phyloP scores from a whole-genome alignment of 2,329 filamentous ascomycete genomes.

The Hymenoscyphus repandus region DNA sequence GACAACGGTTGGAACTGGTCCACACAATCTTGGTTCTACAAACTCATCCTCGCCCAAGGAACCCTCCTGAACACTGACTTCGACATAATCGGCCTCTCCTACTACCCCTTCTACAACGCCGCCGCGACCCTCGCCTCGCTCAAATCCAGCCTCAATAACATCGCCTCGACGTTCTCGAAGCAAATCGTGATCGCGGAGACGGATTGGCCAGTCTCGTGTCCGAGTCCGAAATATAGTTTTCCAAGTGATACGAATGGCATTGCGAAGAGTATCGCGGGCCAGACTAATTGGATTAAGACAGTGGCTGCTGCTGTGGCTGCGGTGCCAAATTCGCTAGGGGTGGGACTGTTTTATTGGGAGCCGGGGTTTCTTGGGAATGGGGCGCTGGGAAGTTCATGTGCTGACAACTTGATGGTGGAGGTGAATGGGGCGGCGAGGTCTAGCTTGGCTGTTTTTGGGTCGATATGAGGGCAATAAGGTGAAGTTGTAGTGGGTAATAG shows the following conservation, averaged over 20 bases:
- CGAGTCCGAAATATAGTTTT: slow-evolving; percentile 51
- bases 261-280: slow-evolving; percentile 58
- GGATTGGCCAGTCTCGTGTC: slow-evolving; percentile 63
- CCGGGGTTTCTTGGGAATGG: slow-evolving; percentile 65
- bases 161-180: slow-evolving; percentile 59
- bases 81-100: slow-evolving; percentile 68
- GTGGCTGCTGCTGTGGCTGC: slow-evolving; percentile 51
- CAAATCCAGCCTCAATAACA: slow-evolving; percentile 48
- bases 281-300: slow-evolving; percentile 54
- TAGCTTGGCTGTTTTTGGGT: slow-evolving; percentile 51
- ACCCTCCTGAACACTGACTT: slow-evolving; percentile 50
- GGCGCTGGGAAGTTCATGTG: slow-evolving; percentile 58
- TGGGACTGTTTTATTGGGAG: slow-evolving; percentile 70
- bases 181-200: slow-evolving; percentile 65
- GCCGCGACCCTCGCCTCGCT: slow-evolving; percentile 54
- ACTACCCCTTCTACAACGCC: slow-evolving; percentile 66
- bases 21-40: slow-evolving; percentile 58
- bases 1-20: slow-evolving; percentile 72
- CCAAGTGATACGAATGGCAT: slow-evolving; percentile 55
- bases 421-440: slow-evolving; percentile 48
- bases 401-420: slow-evolving; percentile 58
- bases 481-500: background rate
- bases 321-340: slow-evolving; percentile 41
- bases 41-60: slow-evolving; percentile 47
- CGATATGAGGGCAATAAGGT: slow-evolving; percentile 9